Base-by-base conservation (phyloP, 2,329 filamentous ascomycete species). In the Sporothrix schenckii region DNA sequence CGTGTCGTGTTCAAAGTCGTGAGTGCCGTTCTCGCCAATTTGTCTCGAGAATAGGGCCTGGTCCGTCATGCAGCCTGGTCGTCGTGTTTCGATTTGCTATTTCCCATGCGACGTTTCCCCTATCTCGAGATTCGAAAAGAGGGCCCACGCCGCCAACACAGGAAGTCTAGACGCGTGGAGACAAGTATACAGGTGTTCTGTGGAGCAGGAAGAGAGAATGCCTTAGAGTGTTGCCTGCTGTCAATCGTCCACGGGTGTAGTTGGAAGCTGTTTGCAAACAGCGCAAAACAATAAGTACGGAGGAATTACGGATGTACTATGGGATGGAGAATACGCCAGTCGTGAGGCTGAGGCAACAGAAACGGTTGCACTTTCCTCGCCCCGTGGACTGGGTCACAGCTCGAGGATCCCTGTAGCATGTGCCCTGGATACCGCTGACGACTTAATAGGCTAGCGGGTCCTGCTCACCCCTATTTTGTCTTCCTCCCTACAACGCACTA, bases 331-430 rank as follows among this genome's bases (percentile, higher is more conserved):
- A 34, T 34, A 34, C 34, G 34, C 34, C 34, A 34, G 34, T 9
- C 34, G 56, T 61, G 56, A 61, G 56, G 56, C 56, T 61, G 56
- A 61, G 53, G 53, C 53, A 34, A 56, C 34, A 5, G 30, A 34
- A 34, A 34, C 5, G 34, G 6, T 39, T 39, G 27, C 27, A 39
- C 53, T 6, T 56, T 30, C 27, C 27, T 2, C 27, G 27, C 27
- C 4, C 27, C 3, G 27, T 30, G 52, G 44, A 47, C 11, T 47
- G 44, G 11, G 27, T 5, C 27, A 30, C 27, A 47, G 44, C 24
- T 56, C 19, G 53, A 19, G 30, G 13, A 60, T 60, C 56, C 56
- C 56, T 60, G 56, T 60, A 44, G 34, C 56, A 60, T 60, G 56
- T 61, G n/a, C 56, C 44, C 14, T 41, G 13, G 34, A 10, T 61